Evolutionary conservation across 441 rosid genomes (phyloP), one percentile per base, ranked within the genome.

Genomic region (Cnidoscolus chayamansa): DNA sequence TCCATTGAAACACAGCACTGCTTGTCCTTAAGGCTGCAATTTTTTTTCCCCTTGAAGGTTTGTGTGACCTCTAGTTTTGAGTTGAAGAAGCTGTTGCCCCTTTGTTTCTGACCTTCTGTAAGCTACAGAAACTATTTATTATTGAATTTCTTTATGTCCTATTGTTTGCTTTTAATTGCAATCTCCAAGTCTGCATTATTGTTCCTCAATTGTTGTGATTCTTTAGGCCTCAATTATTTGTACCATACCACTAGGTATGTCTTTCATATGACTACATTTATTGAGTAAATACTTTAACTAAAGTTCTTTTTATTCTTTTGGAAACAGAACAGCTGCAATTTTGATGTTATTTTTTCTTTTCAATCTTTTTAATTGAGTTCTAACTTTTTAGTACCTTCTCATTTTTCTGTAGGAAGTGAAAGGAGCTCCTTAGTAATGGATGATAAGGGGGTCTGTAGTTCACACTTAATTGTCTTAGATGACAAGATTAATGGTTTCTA

Each of bases 401-500:
- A 66, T 61, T 82, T 75, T 63, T 15, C 16, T 37, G 50, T 55
- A 80, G 85, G 87, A 54, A 70, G 67, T 76, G 66, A 63, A 65
- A 70, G 49, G 19, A 75, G 56, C 72, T 74, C 51, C 47, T 64
- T 72, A 64, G 73, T 25, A 68, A 89, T 89, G 94, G 88, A 76
- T 43, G 85, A 77, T 72, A 75, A 81, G 66, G 68, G 65, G 56
- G 48, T 70, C 54, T 80, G 80, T 47, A 76, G 75, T 74, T 87
- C 88, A 50, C 73, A 70, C 77, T 75, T 81, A 74, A 50, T 80
- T 65, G 70, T 78, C 70, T 68, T 80, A 61, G 82, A 64, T 56
- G 80, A 76, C 72, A 81, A 69, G 77, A 75, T 65, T 10, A 83
- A 84, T 40, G 72, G 72, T 64, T 81, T 89, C 79, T 86, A 76